Evolutionary conservation across 23 red algal species (phyloP).

Genomic region (Agarophyton chilense): DNA sequence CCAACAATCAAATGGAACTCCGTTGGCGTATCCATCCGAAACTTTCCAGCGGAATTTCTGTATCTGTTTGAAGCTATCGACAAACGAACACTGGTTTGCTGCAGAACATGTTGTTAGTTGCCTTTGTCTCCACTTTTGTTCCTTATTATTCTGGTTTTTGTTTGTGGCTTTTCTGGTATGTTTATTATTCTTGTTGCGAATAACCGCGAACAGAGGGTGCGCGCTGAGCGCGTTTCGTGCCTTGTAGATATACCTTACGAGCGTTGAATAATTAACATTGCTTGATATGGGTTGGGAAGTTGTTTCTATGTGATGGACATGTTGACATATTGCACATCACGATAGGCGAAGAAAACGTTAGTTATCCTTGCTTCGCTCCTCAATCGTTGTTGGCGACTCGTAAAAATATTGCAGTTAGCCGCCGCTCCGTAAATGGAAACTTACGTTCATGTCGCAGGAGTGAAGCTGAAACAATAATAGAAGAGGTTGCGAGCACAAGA

Average conservation of each 20-base stretch:
- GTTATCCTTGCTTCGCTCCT: background rate
- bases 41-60: slow-evolving; percentile 4
- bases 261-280: background rate
- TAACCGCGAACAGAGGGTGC: background rate
- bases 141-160: background rate
- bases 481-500: background rate
- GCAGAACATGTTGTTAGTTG: background rate
- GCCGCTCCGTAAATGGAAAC: background rate
- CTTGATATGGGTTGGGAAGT: background rate
- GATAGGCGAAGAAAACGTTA: background rate
- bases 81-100: slow-evolving; percentile 30
- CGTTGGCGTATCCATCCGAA: slow-evolving; percentile 53
- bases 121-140: background rate
- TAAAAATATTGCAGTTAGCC: too few species aligned
- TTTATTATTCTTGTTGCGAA: background rate
- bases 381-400: too few species aligned
- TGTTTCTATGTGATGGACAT: background rate
- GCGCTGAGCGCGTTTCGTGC: background rate
- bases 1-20: slow-evolving; percentile 44
- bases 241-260: background rate
- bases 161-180: background rate
- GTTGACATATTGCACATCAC: background rate
- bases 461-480: background rate
- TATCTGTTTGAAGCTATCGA: slow-evolving; percentile 22
- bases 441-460: background rate